Evolutionary conservation across 441 rosid species (phyloP).

Genomic region (Corymbia calophylla): DNA sequence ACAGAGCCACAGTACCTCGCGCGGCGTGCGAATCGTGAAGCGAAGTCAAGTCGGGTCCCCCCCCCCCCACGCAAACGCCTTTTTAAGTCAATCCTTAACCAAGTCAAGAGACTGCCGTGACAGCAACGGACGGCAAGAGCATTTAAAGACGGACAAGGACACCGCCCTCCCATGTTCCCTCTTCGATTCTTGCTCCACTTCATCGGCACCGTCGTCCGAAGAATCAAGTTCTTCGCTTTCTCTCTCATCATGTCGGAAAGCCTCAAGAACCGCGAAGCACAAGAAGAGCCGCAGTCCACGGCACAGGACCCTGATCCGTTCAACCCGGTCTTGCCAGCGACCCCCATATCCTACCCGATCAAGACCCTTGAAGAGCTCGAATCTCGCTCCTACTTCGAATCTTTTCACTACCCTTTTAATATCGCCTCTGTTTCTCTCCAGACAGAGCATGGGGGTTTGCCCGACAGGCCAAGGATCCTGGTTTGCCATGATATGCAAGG

Average conservation of each 20-base stretch:
- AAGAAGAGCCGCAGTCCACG: neutral
- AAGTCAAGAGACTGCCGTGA: neutral
- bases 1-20: neutral
- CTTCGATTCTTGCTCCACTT: neutral
- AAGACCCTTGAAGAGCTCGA: slow-evolving; percentile 54
- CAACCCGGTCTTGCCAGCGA: slow-evolving; percentile 49
- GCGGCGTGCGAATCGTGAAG: neutral
- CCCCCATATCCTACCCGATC: slow-evolving; percentile 67
- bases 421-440: slow-evolving; percentile 44
- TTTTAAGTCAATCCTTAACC: neutral
- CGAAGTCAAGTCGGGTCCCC: neutral
- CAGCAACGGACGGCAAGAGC: neutral
- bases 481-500: slow-evolving; percentile 87
- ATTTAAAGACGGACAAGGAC: neutral
- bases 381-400: slow-evolving; percentile 56
- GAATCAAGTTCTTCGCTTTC: neutral
- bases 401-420: slow-evolving; percentile 81
- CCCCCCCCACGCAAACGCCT: neutral
- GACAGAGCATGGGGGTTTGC: slow-evolving; percentile 3
- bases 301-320: slow-evolving; percentile 19
- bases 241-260: neutral
- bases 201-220: neutral
- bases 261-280: neutral
- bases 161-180: neutral
- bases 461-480: slow-evolving; percentile 48